Conservation (phyloP, 768 basidiomycete species). For the Tricholoma hemisulphureum region DNA sequence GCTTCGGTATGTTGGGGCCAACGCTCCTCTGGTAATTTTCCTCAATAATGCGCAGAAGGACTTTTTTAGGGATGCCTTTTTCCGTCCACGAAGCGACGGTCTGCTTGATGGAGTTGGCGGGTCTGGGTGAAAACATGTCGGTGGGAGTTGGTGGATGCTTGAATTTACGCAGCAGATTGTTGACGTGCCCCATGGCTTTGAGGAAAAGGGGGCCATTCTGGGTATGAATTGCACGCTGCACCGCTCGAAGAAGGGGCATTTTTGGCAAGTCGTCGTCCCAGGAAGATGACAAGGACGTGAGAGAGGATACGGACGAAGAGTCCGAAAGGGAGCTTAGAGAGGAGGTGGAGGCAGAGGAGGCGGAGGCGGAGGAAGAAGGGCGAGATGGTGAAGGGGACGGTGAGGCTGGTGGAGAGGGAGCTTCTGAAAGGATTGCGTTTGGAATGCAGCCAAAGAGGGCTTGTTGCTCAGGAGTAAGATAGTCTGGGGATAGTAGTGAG, state of each 20-base stretch:
- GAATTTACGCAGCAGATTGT: slow-evolving; percentile 55
- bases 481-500: slow-evolving; percentile 45
- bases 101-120: slow-evolving; percentile 49
- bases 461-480: slow-evolving; percentile 66
- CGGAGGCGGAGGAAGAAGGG: slow-evolving; percentile 30
- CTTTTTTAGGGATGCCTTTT: slow-evolving; percentile 57
- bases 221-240: slow-evolving; percentile 68
- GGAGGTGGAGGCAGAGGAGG: slow-evolving; percentile 26
- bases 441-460: slow-evolving; percentile 68
- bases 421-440: slow-evolving; percentile 42
- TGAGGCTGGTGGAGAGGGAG: slow-evolving; percentile 34
- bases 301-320: slow-evolving; percentile 29
- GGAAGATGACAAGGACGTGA: slow-evolving; percentile 30
- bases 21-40: slow-evolving; percentile 94
- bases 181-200: slow-evolving; percentile 58
- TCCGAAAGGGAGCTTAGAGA: slow-evolving; percentile 27
- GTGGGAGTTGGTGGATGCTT: slow-evolving; percentile 63
- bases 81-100: slow-evolving; percentile 49
- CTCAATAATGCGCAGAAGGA: slow-evolving; percentile 76
- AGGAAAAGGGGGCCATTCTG: slow-evolving; percentile 75
- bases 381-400: slow-evolving; percentile 40
- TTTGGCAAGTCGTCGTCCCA: slow-evolving; percentile 22
- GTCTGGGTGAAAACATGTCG: slow-evolving; percentile 46
- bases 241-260: slow-evolving; percentile 46
- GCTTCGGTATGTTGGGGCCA: slow-evolving; percentile 80